A percentile compares a stretch with the other conserved stretches of the same genome.
Evolutionary conservation across 2,329 filamentous ascomycete species (phyloP).

Genomic region (Aspergillus jensenii): DNA sequence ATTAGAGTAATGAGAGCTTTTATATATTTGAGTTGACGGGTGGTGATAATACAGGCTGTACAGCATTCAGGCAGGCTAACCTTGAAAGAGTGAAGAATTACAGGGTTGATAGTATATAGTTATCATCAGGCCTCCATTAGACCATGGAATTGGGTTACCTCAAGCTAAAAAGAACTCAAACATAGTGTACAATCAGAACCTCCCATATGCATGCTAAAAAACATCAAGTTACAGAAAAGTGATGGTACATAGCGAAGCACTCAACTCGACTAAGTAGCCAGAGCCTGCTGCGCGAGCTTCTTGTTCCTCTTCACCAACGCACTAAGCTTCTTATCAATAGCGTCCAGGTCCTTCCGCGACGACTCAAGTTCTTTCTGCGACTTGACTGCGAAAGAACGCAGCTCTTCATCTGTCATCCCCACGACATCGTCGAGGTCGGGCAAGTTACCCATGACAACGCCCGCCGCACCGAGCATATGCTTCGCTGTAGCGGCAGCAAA

Average conservation of each 20-base stretch:
- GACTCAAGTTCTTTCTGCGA: conserved; percentile 67
- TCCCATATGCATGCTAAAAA: not conserved
- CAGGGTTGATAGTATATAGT: not conserved
- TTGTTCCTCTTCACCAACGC: conserved; percentile 44
- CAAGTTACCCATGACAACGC: conserved; percentile 30
- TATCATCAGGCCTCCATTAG: not conserved
- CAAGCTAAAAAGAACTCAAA: not conserved
- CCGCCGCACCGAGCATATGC: conserved; percentile 36
- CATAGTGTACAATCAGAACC: not conserved
- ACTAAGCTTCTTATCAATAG: conserved; percentile 44
- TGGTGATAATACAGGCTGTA: too few species aligned
- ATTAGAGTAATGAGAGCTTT: too few species aligned
- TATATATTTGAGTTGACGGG: too few species aligned
- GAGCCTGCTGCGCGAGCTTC: conserved; percentile 43
- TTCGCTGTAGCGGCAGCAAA: conserved; percentile 38
- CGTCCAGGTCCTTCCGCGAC: conserved; percentile 66
- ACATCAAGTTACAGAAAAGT: too few species aligned
- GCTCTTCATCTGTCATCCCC: conserved; percentile 42
- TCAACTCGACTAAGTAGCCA: conserved; percentile 22
- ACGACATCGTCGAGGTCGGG: conserved; percentile 42
- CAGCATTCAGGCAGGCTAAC: too few species aligned
- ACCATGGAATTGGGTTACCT: too few species aligned
- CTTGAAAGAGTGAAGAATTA: not conserved
- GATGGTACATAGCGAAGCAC: not conserved
- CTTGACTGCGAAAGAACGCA: conserved; percentile 39